Base-by-base conservation (phyloP, 768 basidiomycete genomes). In the Tylopilus balloui region DNA sequence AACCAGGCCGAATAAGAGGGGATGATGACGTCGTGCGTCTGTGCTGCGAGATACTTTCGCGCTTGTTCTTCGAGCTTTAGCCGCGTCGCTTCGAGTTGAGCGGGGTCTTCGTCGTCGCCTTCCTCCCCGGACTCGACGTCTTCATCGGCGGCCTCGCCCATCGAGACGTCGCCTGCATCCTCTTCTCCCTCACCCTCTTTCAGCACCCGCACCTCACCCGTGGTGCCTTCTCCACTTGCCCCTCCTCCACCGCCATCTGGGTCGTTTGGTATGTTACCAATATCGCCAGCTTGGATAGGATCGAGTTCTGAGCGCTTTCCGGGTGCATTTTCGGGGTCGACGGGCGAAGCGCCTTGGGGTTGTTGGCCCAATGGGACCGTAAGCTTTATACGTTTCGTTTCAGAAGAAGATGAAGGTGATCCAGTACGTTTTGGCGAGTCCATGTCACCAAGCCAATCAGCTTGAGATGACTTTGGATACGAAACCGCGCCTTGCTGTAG, bases 1-100 rank as follows among this genome's bases (percentile, higher is more conserved):
- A 98, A 99, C 96, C 96, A 98, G 15, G 92, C 88, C 8, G 93
- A 86, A 66, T 98, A 98, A 21, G 92, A 95, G 8, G 96, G 96
- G 43, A 99, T 89, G 63, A 99, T 83, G 64, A 99, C 83, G 59
- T 95, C 91, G 71, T 98, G 95, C 1, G 92, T 95, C 69, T 99
- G 96, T 0, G 92, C 89, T 0, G 94, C 93, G 37, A 99, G 88
- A 66, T 98, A 98, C 61, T 94, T 91, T 47, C 84, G 84, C 45
- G 86, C 93, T 66, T 87, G 91, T 61, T 88, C 89, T 62, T 91
- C 92, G 43, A 87, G 81, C 28, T 81, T 81, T 49, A 79, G 72
- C 56, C 88, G 81, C 58, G 85, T 87, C 11, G 84, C 88, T 67
- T 90, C 89, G 35, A 88, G 73, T 59, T 88, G 85, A 5, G 86